Evolutionary conservation across 805 yeast species (phyloP), one percentile per base, ranked within the genome.

Genomic region (Wickerhamiella azyma): DNA sequence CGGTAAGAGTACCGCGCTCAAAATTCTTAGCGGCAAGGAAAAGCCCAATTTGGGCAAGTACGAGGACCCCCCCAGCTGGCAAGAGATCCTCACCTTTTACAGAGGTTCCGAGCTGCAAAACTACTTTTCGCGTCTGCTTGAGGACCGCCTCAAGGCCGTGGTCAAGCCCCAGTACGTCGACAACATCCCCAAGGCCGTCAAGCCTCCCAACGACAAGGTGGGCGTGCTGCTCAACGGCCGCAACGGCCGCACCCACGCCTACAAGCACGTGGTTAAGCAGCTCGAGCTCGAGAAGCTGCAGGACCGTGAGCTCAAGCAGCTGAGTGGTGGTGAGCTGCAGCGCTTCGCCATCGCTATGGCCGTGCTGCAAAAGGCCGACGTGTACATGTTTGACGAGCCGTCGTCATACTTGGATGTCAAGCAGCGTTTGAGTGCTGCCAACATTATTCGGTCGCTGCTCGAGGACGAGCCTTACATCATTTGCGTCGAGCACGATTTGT

Each of bases 321-420:
- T 92, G 53, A 85, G 96, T 40, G 98, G 98, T 79, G 98, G 98
- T 66, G 98, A 92, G 69, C 74, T 92, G 64, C 98, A 92, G 71
- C 80, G 98, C 71, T 92, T 92, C 62, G 97, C 98, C 41, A 81
- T 92, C 62, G 98, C 92, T 57, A 81, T 92, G 86, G 84, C 97
- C 13, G 85, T 95, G 72, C 86, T 88, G 40, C 97, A 89, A 68
- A 71, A 70, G 28, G 97, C 97, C 48, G 83, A 85, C 57, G 97
- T 92, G 39, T 92, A 92, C 69, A 92, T 92, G 98, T 92, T 92
- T 66, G 98, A 92, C 69, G 98, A 92, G 71, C 98, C 98, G 40
- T 88, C 97, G 16, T 92, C 98, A 9, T 92, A 92, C 68, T 71
- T 92, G 65, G 98, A 92, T 75, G 97, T 92, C 55, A 92, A 92